Base-by-base conservation (phyloP, 2,329 filamentous ascomycete species). In the Diplocarpon rosae region DNA sequence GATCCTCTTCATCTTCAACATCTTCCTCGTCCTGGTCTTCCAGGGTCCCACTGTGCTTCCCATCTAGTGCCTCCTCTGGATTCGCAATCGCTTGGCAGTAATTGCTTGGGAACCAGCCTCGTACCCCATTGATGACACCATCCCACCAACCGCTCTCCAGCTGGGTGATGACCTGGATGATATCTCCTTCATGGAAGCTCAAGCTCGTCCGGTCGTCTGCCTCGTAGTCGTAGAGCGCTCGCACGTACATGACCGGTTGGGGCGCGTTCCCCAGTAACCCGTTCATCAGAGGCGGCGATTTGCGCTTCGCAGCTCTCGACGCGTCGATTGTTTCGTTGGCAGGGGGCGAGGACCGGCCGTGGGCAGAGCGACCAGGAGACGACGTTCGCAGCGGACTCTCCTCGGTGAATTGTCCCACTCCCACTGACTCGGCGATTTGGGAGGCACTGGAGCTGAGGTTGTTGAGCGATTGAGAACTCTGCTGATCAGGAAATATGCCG, bases 91-190 rank as follows among this genome's bases (percentile, higher is more conserved):
- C 79, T 54, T 87, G 81, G 69, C 92, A 96, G 68, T 98, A 98
- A 65, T 98, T 98, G 72, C 90, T 96, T 31, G 92, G 92, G 64
- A 98, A 98, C 92, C 92, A 98, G 63, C 92, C 92, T 62, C 92
- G 82, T 56, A 95, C 85, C 47, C 89, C 87, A 60, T 95, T 92
- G 63, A 98, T 95, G 45, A 98, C 87, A 39, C 92, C 92, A 68
- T 98, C 92, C 92, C 92, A 98, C 92, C 92, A 98, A 45, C 92
- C 92, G 59, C 89, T 96, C 65, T 98, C 92, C 46, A 96, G 74
- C 67, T 95, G 90, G 42, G 92, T 98, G 58, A 98, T 90, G 57
- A 98, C 92, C 68, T 96, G 90, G 59, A 98, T 98, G 55, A 96
- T 80, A 67, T 98, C 92, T 60, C 92, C 92, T 64, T 94, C 85